Evolutionary conservation across 345 rosid species (phyloP), one percentile per base, ranked within the genome.

Genomic region (Toxicodendron radicans): DNA sequence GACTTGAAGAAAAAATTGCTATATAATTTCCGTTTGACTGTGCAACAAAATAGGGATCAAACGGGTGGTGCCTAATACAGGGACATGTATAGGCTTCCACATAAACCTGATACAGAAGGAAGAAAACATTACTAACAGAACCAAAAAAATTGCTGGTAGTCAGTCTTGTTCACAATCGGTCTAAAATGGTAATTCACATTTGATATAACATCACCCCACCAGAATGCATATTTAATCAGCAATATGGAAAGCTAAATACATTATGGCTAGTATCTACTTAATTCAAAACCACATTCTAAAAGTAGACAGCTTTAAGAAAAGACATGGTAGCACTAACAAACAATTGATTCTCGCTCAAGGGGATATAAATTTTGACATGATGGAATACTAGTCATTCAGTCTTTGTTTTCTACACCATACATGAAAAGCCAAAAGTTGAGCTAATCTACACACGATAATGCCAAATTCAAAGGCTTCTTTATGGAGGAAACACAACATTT

Each of bases 21-120:
- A 90, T 78, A 72, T 93, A 95, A 76, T 95, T 91, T 61, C 93
- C 98, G 78, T 91, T 85, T 52, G 98, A 95, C 76, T 90, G 97
- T 11, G 95, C 93, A 30, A 93, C 83, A 33, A 93, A 93, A 67
- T 58, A 75, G 10, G 90, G 88, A 64, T 90, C 96, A 41, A 75
- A 71, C 1, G 93, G 99, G 73, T 91, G 99, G 63, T 43, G 70
- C 82, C 89, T 83, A 73, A 90, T 76, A 72, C 94, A 85, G 64
- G 97, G 88, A 70, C 98, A 93, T 5, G 95, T 88, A 78, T 85
- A 93, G 72, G 99, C 97, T 78, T 93, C 96, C 72, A 81, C 86
- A 78, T 92, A 92, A 69, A 95, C 90, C 97, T 88, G 88, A 61
- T 33, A 72, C 71, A 77, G 27, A 35, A 45, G 14, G n/a, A 58